These are phyloP conservation scores for Yamadazyma paraphyllophila DNA, from an alignment of 805 yeast species.

Conservation along the genomic window DNA sequence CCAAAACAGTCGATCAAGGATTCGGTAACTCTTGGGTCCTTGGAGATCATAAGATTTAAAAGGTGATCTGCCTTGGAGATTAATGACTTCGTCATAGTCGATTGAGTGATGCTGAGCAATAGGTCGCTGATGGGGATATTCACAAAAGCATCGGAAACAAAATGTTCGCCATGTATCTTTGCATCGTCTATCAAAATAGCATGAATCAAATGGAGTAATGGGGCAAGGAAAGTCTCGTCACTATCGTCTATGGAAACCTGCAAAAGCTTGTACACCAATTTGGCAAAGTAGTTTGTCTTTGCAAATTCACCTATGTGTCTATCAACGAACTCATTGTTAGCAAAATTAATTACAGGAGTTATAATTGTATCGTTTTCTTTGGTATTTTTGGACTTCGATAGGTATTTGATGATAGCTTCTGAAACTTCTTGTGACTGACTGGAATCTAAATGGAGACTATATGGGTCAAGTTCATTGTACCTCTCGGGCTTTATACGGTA, in stretches of 20 bases:
- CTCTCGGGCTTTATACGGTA: constrained; percentile 64
- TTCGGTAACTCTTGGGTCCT: constrained; percentile 49
- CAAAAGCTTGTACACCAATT: constrained; percentile 55
- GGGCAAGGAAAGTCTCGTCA: constrained; percentile 55
- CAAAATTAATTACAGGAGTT: constrained; percentile 40
- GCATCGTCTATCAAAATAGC: constrained; percentile 59
- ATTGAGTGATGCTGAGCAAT: constrained; percentile 50
- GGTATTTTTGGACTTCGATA: constrained; percentile 38
- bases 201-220: constrained; percentile 66
- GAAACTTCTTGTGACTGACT: constrained; percentile 53
- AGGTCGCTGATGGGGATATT: constrained; percentile 56
- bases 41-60: constrained; percentile 48
- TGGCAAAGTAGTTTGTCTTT: constrained; percentile 52
- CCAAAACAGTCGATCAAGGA: constrained; percentile 59
- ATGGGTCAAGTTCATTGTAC: constrained; percentile 60
- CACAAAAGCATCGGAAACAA: constrained; percentile 46
- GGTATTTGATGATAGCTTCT: constrained; percentile 41
- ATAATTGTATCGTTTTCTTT: constrained; percentile 46
- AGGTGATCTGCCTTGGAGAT: constrained; percentile 56
- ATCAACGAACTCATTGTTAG: constrained; percentile 34
- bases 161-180: constrained; percentile 34
- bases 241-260: constrained; percentile 49
- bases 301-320: constrained; percentile 47
- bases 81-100: constrained; percentile 47
- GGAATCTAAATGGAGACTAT: constrained; percentile 46